A percentile compares a stretch with the other conserved stretches of the same genome.
Conservation (phyloP, 805 yeast species). For the Torulaspora gathmanii region DNA sequence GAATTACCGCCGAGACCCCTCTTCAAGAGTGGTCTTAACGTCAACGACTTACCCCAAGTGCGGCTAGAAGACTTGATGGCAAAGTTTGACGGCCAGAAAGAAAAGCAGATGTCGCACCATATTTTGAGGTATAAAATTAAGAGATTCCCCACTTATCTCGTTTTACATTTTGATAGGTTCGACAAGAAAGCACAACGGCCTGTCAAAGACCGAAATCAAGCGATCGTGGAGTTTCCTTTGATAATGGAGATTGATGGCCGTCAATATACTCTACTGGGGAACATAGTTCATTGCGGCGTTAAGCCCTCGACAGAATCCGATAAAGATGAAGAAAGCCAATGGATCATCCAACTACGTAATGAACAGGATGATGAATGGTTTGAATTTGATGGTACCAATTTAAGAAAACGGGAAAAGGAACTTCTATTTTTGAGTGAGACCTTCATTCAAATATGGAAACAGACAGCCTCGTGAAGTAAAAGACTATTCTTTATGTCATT, state of each 20-base stretch:
- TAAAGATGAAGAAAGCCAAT: constrained; percentile 36
- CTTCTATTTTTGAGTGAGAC: constrained; percentile 58
- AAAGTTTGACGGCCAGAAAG: constrained; percentile 36
- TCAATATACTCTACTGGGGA: constrained; percentile 45
- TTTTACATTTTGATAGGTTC: constrained; percentile 56
- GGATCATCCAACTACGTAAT: constrained; percentile 49
- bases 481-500: background rate
- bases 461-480: constrained; percentile 5
- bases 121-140: constrained; percentile 39
- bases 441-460: constrained; percentile 65
- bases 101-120: constrained; percentile 36
- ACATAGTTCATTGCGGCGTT: constrained; percentile 40
- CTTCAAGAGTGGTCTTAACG: constrained; percentile 46
- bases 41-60: constrained; percentile 50
- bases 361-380: constrained; percentile 47
- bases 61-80: constrained; percentile 42
- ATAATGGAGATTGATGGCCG: constrained; percentile 33
- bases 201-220: constrained; percentile 48
- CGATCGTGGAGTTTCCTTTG: constrained; percentile 56
- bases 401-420: constrained; percentile 48
- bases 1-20: constrained; percentile 56
- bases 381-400: constrained; percentile 50
- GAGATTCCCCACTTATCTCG: constrained; percentile 49
- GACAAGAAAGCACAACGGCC: constrained; percentile 33
- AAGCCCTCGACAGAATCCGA: constrained; percentile 21